These are phyloP conservation scores for Dacryopinax spathularia DNA, from an alignment of 768 basidiomycete species.

Conservation along the genomic window DNA sequence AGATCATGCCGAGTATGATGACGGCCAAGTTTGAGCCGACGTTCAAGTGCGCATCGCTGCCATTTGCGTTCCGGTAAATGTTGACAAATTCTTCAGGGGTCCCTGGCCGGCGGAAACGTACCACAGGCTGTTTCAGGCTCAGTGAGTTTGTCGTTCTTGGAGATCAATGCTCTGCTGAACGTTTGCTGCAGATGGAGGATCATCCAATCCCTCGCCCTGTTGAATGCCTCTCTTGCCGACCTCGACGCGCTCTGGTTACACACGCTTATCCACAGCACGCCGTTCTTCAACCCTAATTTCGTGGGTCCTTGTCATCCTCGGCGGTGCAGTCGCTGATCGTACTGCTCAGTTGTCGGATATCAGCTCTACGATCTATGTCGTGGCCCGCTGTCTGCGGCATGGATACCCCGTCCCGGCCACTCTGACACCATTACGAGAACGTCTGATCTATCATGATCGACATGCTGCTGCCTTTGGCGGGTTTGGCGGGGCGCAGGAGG, in stretches of 20 bases:
- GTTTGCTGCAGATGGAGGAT: slow-evolving; percentile 22
- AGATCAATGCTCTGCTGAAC: neutral
- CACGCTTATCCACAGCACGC: slow-evolving; percentile 30
- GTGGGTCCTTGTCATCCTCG: slow-evolving; percentile 22
- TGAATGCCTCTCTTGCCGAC: slow-evolving; percentile 29
- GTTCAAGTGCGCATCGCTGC: slow-evolving; percentile 13
- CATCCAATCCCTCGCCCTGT: slow-evolving; percentile 14
- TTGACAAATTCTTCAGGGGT: slow-evolving; percentile 25
- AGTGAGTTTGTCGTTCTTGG: neutral
- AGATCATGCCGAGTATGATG: neutral
- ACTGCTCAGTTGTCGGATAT: neutral
- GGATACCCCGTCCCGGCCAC: neutral
- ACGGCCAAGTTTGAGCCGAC: slow-evolving; percentile 1
- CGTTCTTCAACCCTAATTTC: slow-evolving; percentile 42
- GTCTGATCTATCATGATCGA: neutral
- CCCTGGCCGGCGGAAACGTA: slow-evolving; percentile 41
- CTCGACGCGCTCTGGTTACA: slow-evolving; percentile 32
- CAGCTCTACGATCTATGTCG: neutral
- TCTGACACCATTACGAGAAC: neutral
- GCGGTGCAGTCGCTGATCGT: neutral
- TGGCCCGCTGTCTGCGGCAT: neutral
- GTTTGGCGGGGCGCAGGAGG: neutral
- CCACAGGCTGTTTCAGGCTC: slow-evolving; percentile 19
- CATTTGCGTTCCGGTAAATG: slow-evolving; percentile 13
- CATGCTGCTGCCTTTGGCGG: neutral